Base-by-base conservation (phyloP, 192 early-diverging fungal genomes). In the Spizellomyces punctatus region DNA sequence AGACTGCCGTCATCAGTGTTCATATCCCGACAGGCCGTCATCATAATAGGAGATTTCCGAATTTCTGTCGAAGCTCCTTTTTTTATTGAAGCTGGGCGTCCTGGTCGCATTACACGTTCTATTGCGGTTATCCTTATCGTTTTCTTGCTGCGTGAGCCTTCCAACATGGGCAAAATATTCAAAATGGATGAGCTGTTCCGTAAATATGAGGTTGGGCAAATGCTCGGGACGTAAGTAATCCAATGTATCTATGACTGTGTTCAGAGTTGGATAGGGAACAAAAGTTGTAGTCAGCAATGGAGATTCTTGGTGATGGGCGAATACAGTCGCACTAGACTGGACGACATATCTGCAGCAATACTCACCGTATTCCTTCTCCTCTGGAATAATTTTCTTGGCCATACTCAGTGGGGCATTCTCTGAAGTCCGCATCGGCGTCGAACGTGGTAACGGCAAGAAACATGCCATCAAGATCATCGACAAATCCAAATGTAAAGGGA, bases 391-490 rank as follows among this genome's bases (percentile, higher is more conserved):
- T 36, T 36, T 36, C 27, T 36, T 36, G 0, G 3, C 27, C 27
- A 36, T 36, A 36, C 27, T 0, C 46, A 86, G 85, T 41, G 85
- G 85, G 0, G 85, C 85, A 10, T 95, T 93, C 82, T 90, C 91
- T 14, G 88, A 93, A 72, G 92, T 95, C 66, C 79, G 85, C 45
- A 73, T 87, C 27, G 91, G 86, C 4, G 81, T 88, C 42, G 81
- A 89, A 19, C 86, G 90, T 58, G 81, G 75, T 21, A 88, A 88
- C 44, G 86, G 90, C 54, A 67, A 88, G 52, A 83, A 86, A 64
- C 86, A 88, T 68, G 94, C 94, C 0, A 91, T 93, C 64, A 96
- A 96, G 78, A 91, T 96, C 72, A 91, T 96, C 76, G 91, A 93
- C 59, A 90, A 89, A 63, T 68, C 83, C 36, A 88, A 90, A 81